phyloP scores from a whole-genome alignment of 768 basidiomycete species.

The Epithele typhae region DNA sequence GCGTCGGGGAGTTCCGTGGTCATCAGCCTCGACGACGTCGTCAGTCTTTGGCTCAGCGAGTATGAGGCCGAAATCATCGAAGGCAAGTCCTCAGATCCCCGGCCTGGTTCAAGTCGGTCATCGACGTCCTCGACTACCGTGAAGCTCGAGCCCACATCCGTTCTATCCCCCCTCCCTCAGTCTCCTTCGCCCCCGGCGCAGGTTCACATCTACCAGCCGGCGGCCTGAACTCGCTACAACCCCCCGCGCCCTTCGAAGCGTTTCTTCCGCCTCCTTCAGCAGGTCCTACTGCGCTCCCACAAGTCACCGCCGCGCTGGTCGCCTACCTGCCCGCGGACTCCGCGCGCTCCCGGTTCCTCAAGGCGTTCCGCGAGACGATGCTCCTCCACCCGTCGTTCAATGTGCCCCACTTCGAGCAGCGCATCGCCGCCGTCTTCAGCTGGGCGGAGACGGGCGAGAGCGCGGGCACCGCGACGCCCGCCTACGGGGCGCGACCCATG shows the following conservation, averaged over 20 bases:
- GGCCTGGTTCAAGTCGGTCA: conserved; percentile 7
- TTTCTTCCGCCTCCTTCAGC: conserved; percentile 14
- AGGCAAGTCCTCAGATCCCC: conserved; percentile 4
- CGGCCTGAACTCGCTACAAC: conserved; percentile 5
- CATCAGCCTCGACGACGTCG: conserved; percentile 52
- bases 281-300: conserved; percentile 15
- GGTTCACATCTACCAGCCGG: neutral
- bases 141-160: conserved; percentile 32
- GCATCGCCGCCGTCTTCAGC: conserved; percentile 40
- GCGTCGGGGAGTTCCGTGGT: conserved; percentile 44
- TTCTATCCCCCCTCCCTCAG: conserved; percentile 21
- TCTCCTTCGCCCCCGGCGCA: neutral
- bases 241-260: conserved; percentile 12
- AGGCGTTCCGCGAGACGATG: conserved; percentile 38
- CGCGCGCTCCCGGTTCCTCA: conserved; percentile 34
- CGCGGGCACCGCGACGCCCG: conserved; percentile 2
- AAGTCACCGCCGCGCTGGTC: conserved; percentile 37
- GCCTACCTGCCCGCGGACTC: conserved; percentile 36
- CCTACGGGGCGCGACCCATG: conserved; percentile 10
- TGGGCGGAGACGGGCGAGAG: conserved; percentile 30
- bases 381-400: conserved; percentile 48
- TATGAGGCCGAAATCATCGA: conserved; percentile 30
- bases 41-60: conserved; percentile 57
- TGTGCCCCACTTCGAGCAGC: conserved; percentile 41
- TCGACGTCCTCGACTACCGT: conserved; percentile 16